These are phyloP conservation scores for Epichloe uncinata DNA, from an alignment of 2,329 filamentous ascomycete genomes.

Conservation along the genomic window DNA sequence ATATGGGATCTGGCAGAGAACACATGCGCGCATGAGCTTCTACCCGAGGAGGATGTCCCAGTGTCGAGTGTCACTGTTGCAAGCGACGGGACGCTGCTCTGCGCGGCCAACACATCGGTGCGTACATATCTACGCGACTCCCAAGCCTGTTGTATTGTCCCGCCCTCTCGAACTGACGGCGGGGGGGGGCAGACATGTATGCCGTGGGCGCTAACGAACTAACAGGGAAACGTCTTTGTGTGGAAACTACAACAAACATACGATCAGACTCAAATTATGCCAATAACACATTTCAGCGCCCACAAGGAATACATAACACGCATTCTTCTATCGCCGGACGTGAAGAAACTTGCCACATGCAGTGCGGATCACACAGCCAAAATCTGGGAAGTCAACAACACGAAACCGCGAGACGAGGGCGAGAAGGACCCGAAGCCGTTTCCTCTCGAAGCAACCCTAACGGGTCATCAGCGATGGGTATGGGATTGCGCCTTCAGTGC, in stretches of 20 bases:
- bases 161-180: neutral
- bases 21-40: conserved; percentile 89
- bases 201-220: neutral
- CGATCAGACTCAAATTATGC: conserved; percentile 72
- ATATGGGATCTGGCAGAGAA: conserved; percentile 98
- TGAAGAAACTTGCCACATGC: conserved; percentile 88
- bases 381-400: conserved; percentile 82
- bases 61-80: conserved; percentile 93
- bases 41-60: conserved; percentile 88
- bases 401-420: conserved; percentile 32
- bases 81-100: conserved; percentile 82
- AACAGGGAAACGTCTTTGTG: conserved; percentile 86
- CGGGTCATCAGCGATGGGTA: conserved; percentile 88
- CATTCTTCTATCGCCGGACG: conserved; percentile 81
- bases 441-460: conserved; percentile 73
- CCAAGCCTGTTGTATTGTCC: neutral
- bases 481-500: conserved; percentile 96
- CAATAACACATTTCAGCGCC: conserved; percentile 77
- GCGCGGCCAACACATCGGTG: conserved; percentile 84
- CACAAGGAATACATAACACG: conserved; percentile 90
- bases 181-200: too few species aligned
- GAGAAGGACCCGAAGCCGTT: conserved; percentile 43
- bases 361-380: conserved; percentile 87
- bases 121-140: conserved; percentile 10
- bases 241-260: conserved; percentile 82